Base-by-base conservation (phyloP, 805 yeast species). In the Maudiozyma saulgeensis region DNA sequence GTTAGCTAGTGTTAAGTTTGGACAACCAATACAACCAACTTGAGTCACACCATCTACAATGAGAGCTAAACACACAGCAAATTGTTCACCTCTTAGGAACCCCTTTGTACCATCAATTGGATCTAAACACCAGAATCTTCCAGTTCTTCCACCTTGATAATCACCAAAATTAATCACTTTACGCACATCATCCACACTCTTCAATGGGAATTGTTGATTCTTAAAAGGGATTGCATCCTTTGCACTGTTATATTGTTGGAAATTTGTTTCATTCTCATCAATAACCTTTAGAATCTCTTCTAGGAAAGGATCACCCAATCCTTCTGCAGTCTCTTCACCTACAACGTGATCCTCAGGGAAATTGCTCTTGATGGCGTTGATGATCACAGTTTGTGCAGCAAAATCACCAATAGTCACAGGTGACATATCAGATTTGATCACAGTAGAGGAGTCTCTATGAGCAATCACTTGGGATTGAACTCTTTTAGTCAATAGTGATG, bases 41-140 rank as follows among this genome's bases (percentile, higher is more conserved):
- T 84, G 81, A 1, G 88, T 95, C 45, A 78, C 73, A 13, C 96
- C 95, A 60, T 90, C 84, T 31, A 81, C 95, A 44, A 93, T 82
- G 56, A 93, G 70, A 0, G 96, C 97, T 43, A 93, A 72, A 63
- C 99, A 93, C 1, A 93, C 95, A 1, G 99, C 97, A 67, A 88
- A 93, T 64, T 93, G 99, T 55, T 90, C 97, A 44, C 96, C 95
- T 62, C 99, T 76, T 48, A 93, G 71, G 64, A 93, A 93, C 0
- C 99, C 99, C 65, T 83, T 93, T 19, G 99, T 93, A 7, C 99
- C 99, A 63, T 93, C 99, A 53, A 93, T 90, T 39, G 99, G 99
- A 62, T 93, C 99, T 60, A 93, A 71, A 0, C 97, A 96, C 99
- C 99, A 93, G 63, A 87, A 81, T 53, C 99, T 74, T 23, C 96